Evolutionary conservation across 2,329 filamentous ascomycete genomes (phyloP).

Genomic region (Exophiala oligosperma): DNA sequence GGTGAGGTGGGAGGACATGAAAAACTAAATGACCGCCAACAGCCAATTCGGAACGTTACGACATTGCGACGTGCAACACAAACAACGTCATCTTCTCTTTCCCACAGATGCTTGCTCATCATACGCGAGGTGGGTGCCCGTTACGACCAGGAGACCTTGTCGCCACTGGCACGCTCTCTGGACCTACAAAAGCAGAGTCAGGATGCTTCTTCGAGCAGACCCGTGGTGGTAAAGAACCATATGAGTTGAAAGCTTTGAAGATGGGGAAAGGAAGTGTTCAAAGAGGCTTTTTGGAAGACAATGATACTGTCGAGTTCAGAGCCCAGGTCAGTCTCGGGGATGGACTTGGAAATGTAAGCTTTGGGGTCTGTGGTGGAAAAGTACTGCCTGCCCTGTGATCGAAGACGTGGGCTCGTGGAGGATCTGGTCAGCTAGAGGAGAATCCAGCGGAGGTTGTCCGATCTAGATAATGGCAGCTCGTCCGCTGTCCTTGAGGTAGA

Average conservation of each 20-base stretch:
- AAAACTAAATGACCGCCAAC: not conserved
- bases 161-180: slow-evolving; percentile 76
- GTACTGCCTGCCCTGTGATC: slow-evolving; percentile 49
- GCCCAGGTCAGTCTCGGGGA: slow-evolving; percentile 58
- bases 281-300: slow-evolving; percentile 70
- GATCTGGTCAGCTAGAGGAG: too few species aligned
- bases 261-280: slow-evolving; percentile 39
- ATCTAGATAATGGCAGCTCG: too few species aligned
- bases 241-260: slow-evolving; percentile 49
- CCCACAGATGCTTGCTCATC: slow-evolving; percentile 77
- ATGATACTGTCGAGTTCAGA: slow-evolving; percentile 64
- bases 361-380: slow-evolving; percentile 69
- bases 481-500: too few species aligned
- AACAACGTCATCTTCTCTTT: slow-evolving; percentile 76
- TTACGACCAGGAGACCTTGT: slow-evolving; percentile 72
- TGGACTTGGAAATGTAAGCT: slow-evolving; percentile 67
- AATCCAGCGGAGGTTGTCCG: too few species aligned
- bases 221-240: slow-evolving; percentile 62
- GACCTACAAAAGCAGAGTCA: slow-evolving; percentile 53
- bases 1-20: not conserved
- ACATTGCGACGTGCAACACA: slow-evolving; percentile 59
- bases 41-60: slow-evolving; percentile 1
- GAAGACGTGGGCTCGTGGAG: too few species aligned
- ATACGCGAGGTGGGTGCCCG: slow-evolving; percentile 72
- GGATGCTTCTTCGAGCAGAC: slow-evolving; percentile 73